These are phyloP conservation scores for Limnomonas spitsbergensis DNA, from an alignment of 139 green algal species.

Conservation along the genomic window DNA sequence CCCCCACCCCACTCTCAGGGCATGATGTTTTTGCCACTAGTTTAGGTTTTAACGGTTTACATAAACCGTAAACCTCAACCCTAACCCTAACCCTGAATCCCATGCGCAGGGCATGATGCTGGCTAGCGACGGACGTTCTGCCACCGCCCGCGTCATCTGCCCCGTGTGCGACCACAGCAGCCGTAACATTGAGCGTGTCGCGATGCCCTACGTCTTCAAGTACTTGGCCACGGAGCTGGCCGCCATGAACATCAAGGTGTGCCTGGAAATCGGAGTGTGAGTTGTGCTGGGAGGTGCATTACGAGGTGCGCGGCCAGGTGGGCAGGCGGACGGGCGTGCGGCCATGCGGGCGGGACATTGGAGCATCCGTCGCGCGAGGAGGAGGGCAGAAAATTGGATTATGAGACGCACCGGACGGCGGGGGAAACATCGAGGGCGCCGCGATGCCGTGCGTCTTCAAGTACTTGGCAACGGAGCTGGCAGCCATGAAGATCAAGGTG, in stretches of 20 bases:
- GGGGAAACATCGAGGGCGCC: conserved; percentile 65
- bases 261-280: conserved; percentile 37
- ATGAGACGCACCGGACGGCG: no score
- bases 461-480: conserved; percentile 83
- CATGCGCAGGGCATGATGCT: conserved; percentile 25
- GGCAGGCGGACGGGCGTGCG: no score
- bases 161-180: conserved; percentile 50
- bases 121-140: neutral
- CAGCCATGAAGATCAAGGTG: conserved; percentile 88
- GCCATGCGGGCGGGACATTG: no score
- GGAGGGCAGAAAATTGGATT: no score
- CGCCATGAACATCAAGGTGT: conserved; percentile 86
- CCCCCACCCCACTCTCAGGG: no score
- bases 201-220: conserved; percentile 83
- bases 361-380: no score
- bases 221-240: conserved; percentile 84
- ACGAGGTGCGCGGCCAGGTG: no score
- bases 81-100: no score
- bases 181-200: conserved; percentile 69
- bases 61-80: no score
- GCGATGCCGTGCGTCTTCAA: conserved; percentile 84
- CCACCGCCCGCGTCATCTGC: conserved; percentile 45
- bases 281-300: no score
- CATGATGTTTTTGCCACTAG: no score
- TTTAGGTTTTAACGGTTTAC: no score